Conservation (phyloP, 2,329 filamentous ascomycete genomes). For the Mycosphaerella arachidis region DNA sequence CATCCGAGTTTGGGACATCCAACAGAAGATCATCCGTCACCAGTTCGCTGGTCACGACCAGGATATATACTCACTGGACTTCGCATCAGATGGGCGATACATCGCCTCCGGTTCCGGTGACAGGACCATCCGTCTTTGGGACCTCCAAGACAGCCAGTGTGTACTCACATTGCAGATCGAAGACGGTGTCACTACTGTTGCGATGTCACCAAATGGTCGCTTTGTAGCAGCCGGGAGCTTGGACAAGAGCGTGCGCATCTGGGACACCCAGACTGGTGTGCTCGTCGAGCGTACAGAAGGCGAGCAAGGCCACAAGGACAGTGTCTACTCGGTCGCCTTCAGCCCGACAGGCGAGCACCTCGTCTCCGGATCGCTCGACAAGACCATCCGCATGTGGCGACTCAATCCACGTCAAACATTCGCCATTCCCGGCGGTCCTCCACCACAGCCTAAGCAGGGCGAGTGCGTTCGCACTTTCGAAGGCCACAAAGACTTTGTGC, state of each 20-base stretch:
- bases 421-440: constrained; percentile 43
- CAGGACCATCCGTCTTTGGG: constrained; percentile 91
- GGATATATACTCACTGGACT: constrained; percentile 96
- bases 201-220: constrained; percentile 91
- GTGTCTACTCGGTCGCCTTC: constrained; percentile 94
- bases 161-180: constrained; percentile 86
- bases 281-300: constrained; percentile 89
- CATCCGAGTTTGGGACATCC: constrained; percentile 96
- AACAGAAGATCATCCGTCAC: constrained; percentile 74
- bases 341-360: constrained; percentile 88
- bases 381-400: constrained; percentile 99
- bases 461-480: constrained; percentile 97
- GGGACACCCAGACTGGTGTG: constrained; percentile 83
- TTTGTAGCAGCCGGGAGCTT: constrained; percentile 92
- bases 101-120: constrained; percentile 96
- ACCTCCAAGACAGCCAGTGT: constrained; percentile 78
- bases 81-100: constrained; percentile 84
- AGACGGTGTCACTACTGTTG: constrained; percentile 94
- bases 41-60: constrained; percentile 97
- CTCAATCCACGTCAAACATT: constrained; percentile 55
- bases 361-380: constrained; percentile 90
- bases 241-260: constrained; percentile 96
- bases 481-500: constrained; percentile 96
- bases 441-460: constrained; percentile 62
- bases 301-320: constrained; percentile 91